Evolutionary conservation across 441 rosid species (phyloP).

Genomic region (Croton laevigatus): DNA sequence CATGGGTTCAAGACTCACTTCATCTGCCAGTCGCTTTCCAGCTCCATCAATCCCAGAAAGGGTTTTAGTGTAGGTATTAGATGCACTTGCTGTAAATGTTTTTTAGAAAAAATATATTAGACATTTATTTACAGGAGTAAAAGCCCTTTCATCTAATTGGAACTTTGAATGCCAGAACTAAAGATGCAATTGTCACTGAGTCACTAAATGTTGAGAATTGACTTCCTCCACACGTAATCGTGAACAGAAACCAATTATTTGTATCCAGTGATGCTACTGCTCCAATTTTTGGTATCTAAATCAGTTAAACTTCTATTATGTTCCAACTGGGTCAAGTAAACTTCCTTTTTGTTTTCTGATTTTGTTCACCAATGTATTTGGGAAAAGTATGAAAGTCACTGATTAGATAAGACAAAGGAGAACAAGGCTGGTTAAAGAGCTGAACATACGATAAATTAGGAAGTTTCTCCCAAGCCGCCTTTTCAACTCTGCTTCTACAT

Average conservation of each 20-base stretch:
- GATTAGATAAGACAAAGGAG: background rate
- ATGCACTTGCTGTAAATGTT: conserved; percentile 69
- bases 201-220: background rate
- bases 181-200: background rate
- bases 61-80: conserved; percentile 69
- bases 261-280: background rate
- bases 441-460: conserved; percentile 65
- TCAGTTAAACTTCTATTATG: background rate
- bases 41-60: conserved; percentile 86
- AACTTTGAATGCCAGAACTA: background rate
- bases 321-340: background rate
- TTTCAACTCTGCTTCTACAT: conserved; percentile 86
- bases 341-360: background rate
- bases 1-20: conserved; percentile 49
- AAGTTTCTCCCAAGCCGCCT: conserved; percentile 78
- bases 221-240: too few relatives aligned
- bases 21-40: conserved; percentile 85
- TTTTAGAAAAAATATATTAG: conserved; percentile 4
- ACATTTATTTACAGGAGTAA: conserved; percentile 4
- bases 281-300: background rate
- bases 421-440: conserved; percentile 1
- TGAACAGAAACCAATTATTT: background rate
- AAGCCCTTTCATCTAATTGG: background rate
- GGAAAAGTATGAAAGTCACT: background rate
- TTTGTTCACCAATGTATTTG: background rate